Evolutionary conservation across 169 alveolate species (phyloP).

Genomic region (Plasmodium berghei): DNA sequence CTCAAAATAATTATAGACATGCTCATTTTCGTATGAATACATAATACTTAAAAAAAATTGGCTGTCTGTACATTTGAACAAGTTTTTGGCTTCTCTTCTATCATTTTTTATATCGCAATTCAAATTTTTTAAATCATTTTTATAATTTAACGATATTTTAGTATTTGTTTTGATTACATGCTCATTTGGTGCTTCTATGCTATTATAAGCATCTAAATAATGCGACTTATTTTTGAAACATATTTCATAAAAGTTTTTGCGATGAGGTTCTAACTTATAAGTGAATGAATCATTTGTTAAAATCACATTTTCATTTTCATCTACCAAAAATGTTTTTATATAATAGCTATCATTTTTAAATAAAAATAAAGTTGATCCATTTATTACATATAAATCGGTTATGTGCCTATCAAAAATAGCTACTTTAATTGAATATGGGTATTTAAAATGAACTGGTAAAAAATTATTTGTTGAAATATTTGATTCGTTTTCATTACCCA

Average conservation of each 20-base stretch:
- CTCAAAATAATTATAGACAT: conserved; percentile 4
- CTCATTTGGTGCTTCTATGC: conserved; percentile 21
- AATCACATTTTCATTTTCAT: conserved; percentile 50
- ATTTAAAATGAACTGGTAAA: conserved; percentile 59
- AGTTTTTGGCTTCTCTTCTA: not conserved
- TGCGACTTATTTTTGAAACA: conserved; percentile 37
- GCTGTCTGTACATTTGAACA: not conserved
- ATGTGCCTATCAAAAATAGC: conserved; percentile 31
- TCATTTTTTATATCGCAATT: not conserved
- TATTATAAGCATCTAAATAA: conserved; percentile 17
- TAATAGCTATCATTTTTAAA: conserved; percentile 39
- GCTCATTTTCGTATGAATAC: conserved; percentile 21
- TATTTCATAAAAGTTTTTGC: not conserved
- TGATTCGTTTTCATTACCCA: not conserved
- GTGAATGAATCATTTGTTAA: conserved; percentile 38
- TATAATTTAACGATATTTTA: conserved; percentile 24
- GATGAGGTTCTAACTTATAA: conserved; percentile 16
- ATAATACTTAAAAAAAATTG: conserved; percentile 4
- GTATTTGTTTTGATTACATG: conserved; percentile 22
- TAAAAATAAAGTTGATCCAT: conserved; percentile 5
- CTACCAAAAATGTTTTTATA: conserved; percentile 51
- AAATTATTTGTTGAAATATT: conserved; percentile 13
- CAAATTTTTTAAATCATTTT: not conserved
- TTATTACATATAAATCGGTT: conserved; percentile 6
- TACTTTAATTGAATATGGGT: conserved; percentile 62